These are phyloP conservation scores for Colletotrichum godetiae DNA, from an alignment of 2,329 filamentous ascomycete species.

Conservation along the genomic window DNA sequence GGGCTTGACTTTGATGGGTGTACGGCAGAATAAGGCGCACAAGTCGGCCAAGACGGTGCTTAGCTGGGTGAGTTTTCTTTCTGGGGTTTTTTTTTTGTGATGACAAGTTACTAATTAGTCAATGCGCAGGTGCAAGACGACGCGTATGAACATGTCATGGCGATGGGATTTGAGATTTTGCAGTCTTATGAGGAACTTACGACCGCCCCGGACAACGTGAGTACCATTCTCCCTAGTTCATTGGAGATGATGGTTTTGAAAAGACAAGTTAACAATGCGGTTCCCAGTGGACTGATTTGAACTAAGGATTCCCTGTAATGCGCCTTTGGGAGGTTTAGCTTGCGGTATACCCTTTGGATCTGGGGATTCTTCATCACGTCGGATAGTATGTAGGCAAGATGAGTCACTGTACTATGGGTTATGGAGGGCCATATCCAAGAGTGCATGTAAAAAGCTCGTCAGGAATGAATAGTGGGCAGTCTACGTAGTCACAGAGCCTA, in stretches of 20 bases:
- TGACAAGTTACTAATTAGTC: constrained; percentile 12
- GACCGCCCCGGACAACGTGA: constrained; percentile 66
- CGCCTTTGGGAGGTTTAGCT: not conserved
- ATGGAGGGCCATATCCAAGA: not conserved
- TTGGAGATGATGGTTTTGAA: not conserved
- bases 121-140: constrained; percentile 73
- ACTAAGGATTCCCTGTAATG: not conserved
- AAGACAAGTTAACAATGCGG: not conserved
- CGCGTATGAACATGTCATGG: constrained; percentile 76
- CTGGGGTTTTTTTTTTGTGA: not conserved
- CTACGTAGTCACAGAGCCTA: not conserved
- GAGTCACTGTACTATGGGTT: not conserved
- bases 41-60: constrained; percentile 79
- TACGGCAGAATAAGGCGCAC: constrained; percentile 84
- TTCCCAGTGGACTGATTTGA: constrained; percentile 34
- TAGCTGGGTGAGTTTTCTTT: constrained; percentile 75
- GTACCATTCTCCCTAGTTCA: constrained; percentile 37
- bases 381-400: not conserved
- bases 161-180: constrained; percentile 83
- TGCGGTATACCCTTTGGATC: constrained; percentile 20
- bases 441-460: not conserved
- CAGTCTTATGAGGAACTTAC: constrained; percentile 87
- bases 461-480: not conserved
- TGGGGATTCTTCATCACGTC: not conserved
- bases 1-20: constrained; percentile 82